Evolutionary conservation across 2,329 filamentous ascomycete species (phyloP).

Genomic region (Ophiocordyceps robertsii): DNA sequence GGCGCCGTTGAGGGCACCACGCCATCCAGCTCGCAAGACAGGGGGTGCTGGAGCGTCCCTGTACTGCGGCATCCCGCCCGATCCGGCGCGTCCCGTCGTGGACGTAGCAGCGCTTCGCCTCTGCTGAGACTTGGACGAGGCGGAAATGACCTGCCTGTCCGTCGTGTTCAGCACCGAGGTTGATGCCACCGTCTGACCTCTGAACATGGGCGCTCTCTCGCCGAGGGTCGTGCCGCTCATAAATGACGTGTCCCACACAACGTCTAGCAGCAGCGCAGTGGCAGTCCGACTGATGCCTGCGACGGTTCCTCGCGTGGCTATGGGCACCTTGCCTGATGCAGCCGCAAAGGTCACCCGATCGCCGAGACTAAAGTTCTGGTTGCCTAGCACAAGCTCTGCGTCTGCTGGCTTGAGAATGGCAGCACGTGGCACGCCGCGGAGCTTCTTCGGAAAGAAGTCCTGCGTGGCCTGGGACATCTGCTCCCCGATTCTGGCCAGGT

Average conservation of each 20-base stretch:
- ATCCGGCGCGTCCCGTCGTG: constrained; percentile 39
- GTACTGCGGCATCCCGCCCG: constrained; percentile 48
- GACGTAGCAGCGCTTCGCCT: constrained; percentile 36
- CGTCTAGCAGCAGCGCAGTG: constrained; percentile 69
- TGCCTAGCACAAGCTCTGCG: constrained; percentile 81
- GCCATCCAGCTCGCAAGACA: constrained; percentile 43
- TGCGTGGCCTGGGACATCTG: constrained; percentile 36
- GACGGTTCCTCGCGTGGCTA: constrained; percentile 85
- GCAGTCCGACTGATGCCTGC: constrained; percentile 84
- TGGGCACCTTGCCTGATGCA: constrained; percentile 86
- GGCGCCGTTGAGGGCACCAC: constrained; percentile 39
- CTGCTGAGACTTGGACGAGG: constrained; percentile 37
- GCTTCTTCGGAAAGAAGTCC: constrained; percentile 48
- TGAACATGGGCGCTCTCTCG: constrained; percentile 82
- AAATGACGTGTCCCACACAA: constrained; percentile 88
- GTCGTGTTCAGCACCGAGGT: constrained; percentile 84
- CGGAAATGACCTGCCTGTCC: constrained; percentile 65
- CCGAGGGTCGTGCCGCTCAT: constrained; percentile 94
- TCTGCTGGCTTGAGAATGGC: constrained; percentile 88
- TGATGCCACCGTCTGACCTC: constrained; percentile 79
- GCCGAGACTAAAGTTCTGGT: constrained; percentile 71
- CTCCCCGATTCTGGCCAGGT: constrained; percentile 67
- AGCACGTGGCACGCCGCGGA: constrained; percentile 71
- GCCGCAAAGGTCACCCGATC: constrained; percentile 89
- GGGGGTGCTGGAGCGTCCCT: constrained; percentile 41